phyloP scores from a whole-genome alignment of 148 eudicot species.

The Beta vulgaris region DNA sequence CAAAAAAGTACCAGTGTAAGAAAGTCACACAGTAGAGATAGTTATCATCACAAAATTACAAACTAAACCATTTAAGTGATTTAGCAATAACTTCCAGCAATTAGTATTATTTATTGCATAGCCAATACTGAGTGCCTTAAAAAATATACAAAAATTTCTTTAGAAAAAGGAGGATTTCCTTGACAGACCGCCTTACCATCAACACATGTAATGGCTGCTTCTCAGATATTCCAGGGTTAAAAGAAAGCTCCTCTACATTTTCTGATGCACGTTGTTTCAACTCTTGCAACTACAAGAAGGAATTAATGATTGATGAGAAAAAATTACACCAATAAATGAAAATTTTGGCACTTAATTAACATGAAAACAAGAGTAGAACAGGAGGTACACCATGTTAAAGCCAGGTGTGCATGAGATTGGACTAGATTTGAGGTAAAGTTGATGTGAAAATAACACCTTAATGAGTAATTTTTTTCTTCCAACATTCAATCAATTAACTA shows the following conservation, averaged over 20 bases:
- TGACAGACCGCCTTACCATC: conserved; percentile 59
- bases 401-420: neutral
- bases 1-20: too few species aligned
- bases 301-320: conserved; percentile 6
- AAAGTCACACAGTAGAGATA: neutral
- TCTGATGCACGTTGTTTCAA: conserved; percentile 86
- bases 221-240: conserved; percentile 81
- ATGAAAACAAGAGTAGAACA: neutral
- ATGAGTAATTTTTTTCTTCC: neutral
- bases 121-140: neutral
- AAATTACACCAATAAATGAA: neutral
- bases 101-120: neutral
- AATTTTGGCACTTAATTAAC: neutral
- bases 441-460: neutral
- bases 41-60: too few species aligned
- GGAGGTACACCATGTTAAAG: neutral
- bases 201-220: conserved; percentile 98
- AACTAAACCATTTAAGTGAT: neutral
- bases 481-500: neutral
- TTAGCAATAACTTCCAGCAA: neutral
- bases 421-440: neutral
- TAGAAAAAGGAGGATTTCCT: neutral
- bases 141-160: neutral
- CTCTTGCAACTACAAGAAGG: conserved; percentile 68
- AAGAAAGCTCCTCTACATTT: conserved; percentile 60